Percentiles rank a stretch among this genome's conserved stretches.
Evolutionary conservation across 768 basidiomycete genomes (phyloP).

Genomic region (Filobasidium wieringae): DNA sequence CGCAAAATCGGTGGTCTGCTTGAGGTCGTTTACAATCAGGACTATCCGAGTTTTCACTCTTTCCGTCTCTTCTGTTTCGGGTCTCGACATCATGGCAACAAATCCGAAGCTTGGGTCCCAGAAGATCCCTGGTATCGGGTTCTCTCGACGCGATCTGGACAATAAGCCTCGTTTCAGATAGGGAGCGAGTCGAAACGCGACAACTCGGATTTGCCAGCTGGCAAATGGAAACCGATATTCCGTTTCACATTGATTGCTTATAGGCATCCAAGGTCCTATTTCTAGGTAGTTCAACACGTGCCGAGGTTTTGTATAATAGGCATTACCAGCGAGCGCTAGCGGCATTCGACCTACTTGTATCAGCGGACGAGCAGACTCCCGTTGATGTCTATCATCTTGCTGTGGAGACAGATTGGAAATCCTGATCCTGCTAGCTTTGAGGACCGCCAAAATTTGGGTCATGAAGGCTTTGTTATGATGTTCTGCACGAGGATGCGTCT

Average conservation of each 20-base stretch:
- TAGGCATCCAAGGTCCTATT: slow-evolving; percentile 2
- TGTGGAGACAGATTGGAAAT: neutral
- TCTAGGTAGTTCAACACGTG: neutral
- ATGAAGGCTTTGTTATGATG: neutral
- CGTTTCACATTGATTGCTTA: neutral
- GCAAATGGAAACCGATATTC: slow-evolving; percentile 2
- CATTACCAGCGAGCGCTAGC: neutral
- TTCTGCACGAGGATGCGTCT: neutral
- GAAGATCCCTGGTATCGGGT: neutral
- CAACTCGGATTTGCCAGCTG: neutral
- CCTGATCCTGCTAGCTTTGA: neutral
- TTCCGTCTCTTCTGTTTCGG: neutral
- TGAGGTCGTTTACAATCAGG: neutral
- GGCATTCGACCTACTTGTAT: neutral
- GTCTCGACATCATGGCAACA: slow-evolving; percentile 5
- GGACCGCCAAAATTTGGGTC: neutral
- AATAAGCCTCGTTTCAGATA: neutral
- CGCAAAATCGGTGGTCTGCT: neutral
- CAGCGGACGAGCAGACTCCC: neutral
- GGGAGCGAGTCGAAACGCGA: neutral
- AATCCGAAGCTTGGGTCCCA: slow-evolving; percentile 8
- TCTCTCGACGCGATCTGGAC: neutral
- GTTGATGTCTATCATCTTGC: neutral
- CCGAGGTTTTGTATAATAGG: neutral
- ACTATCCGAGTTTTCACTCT: neutral